Base-by-base conservation (phyloP, 2,329 filamentous ascomycete genomes). In the Hansfordia pulvinata region DNA sequence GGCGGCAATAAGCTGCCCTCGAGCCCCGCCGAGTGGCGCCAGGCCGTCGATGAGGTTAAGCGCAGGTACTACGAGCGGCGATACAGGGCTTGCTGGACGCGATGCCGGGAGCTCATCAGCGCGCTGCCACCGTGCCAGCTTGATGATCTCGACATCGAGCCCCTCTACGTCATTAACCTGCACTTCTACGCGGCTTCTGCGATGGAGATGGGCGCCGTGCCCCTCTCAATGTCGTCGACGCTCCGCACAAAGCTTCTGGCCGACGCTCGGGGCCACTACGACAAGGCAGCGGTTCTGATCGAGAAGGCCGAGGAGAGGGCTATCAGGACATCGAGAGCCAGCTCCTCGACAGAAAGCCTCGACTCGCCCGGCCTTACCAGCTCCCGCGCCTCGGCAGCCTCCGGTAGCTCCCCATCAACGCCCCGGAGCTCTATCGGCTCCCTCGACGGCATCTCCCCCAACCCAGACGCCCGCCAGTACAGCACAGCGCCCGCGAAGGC, bases 171-270 rank as follows among this genome's bases (percentile, higher is more conserved):
- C 18, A 64, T 73, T 35, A 71, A 69, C 33, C 54, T 74, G 5
- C 60, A 69, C 42, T 72, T 73, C 42, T 74, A 72, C 34, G 68
- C 67, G n/a, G 69, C 69, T 12, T 62, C 56, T n/a, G 63, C 68
- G 10, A 55, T 69, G 21, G 69, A 73, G 39, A 62, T 64, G 52
- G 65, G 66, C 36, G 65, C 65, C 2, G 56, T 59, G 16, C 52
- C 57, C 19, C 48, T 69, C 6, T 55, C 56, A 10, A 46, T 54
- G 8, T 54, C 53, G 2, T 62, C 62, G 0, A 44, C 56, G 3
- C 54, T 61, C 34, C 61, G 65, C 23, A 48, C 49, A 18, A 56
- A 45, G 28, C 51, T 73, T 6, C 52, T 73, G 5, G 50, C 55
- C 19, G 58, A 69, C 35, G 65, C 68, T 5, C 58, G 58, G 25